These are phyloP conservation scores for Thraustochytrium aureum DNA, from an alignment of 352 stramenopile genomes.

Conservation along the genomic window DNA sequence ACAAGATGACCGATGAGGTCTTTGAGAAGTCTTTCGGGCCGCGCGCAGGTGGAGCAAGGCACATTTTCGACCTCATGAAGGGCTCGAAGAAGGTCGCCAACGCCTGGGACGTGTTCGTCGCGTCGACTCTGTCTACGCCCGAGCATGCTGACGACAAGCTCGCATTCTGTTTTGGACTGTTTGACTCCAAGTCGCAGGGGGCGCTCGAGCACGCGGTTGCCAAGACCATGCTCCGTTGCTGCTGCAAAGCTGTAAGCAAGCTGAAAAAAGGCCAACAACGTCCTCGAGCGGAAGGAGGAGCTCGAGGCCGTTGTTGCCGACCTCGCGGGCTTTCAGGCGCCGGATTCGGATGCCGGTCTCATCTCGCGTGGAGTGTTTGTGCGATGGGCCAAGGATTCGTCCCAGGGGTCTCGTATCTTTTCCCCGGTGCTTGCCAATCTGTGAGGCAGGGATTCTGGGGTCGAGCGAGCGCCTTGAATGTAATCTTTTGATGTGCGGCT, in stretches of 20 bases:
- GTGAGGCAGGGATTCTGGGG: too few species aligned
- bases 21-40: constrained; percentile 32
- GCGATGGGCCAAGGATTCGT: background rate
- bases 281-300: constrained; percentile 4
- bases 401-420: constrained; percentile 7
- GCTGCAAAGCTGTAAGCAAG: constrained; percentile 4
- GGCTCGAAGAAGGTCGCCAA: constrained; percentile 9
- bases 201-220: constrained; percentile 12
- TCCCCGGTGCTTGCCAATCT: background rate
- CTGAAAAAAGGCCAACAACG: background rate
- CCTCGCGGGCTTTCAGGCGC: constrained; percentile 13
- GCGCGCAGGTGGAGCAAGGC: background rate
- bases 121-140: constrained; percentile 18
- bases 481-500: too few species aligned
- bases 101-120: constrained; percentile 48
- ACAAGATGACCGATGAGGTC: constrained; percentile 50
- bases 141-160: constrained; percentile 26
- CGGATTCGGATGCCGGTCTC: too few species aligned
- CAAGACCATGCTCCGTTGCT: constrained; percentile 43
- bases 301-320: background rate
- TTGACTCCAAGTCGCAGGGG: constrained; percentile 40
- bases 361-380: constrained; percentile 15
- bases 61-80: constrained; percentile 19
- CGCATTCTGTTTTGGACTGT: constrained; percentile 43
- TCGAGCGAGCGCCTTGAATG: too few species aligned